phyloP scores from a whole-genome alignment of 805 yeast genomes.

The Wickerhamomyces queroliae region DNA sequence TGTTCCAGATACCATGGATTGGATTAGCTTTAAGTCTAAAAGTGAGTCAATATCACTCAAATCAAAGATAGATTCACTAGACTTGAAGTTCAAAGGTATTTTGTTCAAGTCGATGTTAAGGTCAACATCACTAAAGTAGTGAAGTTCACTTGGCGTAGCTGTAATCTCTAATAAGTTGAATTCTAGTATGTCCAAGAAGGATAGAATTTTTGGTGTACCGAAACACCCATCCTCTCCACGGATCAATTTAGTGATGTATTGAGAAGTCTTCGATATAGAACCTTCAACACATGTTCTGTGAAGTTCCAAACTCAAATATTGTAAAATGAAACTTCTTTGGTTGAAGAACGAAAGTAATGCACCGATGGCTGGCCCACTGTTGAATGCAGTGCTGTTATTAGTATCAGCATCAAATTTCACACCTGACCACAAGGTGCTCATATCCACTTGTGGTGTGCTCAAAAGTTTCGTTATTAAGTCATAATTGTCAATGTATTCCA shows the following conservation, averaged over 20 bases:
- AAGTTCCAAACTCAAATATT: slow-evolving; percentile 68
- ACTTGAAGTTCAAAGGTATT: slow-evolving; percentile 24
- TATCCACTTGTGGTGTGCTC: slow-evolving; percentile 44
- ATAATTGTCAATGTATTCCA: slow-evolving; percentile 46
- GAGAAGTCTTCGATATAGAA: slow-evolving; percentile 43
- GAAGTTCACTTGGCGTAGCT: slow-evolving; percentile 13
- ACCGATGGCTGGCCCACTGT: slow-evolving; percentile 33
- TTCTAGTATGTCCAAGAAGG: slow-evolving; percentile 67
- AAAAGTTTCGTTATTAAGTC: slow-evolving; percentile 49
- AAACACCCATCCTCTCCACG: slow-evolving; percentile 41
- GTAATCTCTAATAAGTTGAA: slow-evolving; percentile 43
- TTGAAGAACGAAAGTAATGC: slow-evolving; percentile 56
- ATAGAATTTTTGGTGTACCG: slow-evolving; percentile 62
- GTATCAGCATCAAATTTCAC: slow-evolving; percentile 38
- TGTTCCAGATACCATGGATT: slow-evolving; percentile 14
- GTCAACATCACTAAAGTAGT: slow-evolving; percentile 30
- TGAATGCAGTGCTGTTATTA: slow-evolving; percentile 22
- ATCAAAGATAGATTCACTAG: slow-evolving; percentile 33
- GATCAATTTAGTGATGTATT: slow-evolving; percentile 49
- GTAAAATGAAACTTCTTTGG: slow-evolving; percentile 55
- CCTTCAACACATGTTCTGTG: slow-evolving; percentile 45
- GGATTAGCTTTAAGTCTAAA: slow-evolving; percentile 23
- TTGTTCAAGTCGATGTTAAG: slow-evolving; percentile 36
- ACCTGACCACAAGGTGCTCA: slow-evolving; percentile 50
- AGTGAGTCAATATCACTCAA: slow-evolving; percentile 33